These are phyloP conservation scores for Penicillium sp. DNA, from an alignment of 2,329 filamentous ascomycete species.

Conservation along the genomic window DNA sequence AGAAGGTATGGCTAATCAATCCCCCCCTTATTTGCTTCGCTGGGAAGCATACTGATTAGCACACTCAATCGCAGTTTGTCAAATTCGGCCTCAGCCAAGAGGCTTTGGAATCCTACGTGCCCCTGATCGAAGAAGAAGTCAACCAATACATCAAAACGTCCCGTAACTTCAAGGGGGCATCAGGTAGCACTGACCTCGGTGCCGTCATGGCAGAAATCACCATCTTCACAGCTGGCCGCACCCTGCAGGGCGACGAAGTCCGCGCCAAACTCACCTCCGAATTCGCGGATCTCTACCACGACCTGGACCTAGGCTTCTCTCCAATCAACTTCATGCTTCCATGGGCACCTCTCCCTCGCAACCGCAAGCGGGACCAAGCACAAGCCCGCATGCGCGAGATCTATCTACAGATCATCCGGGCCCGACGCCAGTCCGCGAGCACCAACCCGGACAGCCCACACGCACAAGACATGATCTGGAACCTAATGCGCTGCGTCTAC, in stretches of 20 bases:
- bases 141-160: constrained; percentile 53
- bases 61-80: constrained; percentile 48
- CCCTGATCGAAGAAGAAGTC: constrained; percentile 71
- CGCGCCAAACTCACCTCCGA: constrained; percentile 67
- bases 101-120: constrained; percentile 67
- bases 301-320: constrained; percentile 74
- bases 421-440: constrained; percentile 51
- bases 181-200: constrained; percentile 63
- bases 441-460: constrained; percentile 43
- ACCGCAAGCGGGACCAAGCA: constrained; percentile 67
- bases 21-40: neutral
- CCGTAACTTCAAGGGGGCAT: constrained; percentile 57
- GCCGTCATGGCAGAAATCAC: constrained; percentile 72
- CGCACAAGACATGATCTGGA: constrained; percentile 69
- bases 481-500: constrained; percentile 73
- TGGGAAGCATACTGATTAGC: neutral
- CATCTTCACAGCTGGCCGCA: constrained; percentile 74
- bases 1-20: constrained; percentile 63
- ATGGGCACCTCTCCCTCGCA: constrained; percentile 74
- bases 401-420: constrained; percentile 68
- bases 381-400: constrained; percentile 67
- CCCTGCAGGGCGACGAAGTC: constrained; percentile 73
- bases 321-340: constrained; percentile 81
- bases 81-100: constrained; percentile 62
- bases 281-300: constrained; percentile 73